Evolutionary conservation across 371 early-diverging fungal species (phyloP).

Genomic region (Lichtheimia ornata): DNA sequence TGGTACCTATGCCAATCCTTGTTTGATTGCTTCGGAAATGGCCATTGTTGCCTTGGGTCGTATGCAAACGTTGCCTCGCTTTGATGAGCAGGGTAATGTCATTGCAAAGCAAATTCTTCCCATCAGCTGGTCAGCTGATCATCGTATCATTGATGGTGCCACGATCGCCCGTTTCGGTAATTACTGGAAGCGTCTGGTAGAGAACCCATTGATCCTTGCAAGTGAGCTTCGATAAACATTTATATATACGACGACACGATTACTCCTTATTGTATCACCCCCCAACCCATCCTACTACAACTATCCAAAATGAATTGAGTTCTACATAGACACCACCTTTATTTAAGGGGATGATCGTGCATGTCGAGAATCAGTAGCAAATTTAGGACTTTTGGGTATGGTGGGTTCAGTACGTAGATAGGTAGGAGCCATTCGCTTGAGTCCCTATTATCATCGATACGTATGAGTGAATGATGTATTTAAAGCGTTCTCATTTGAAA

Average conservation of each 20-base stretch:
- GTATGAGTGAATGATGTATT: too few species aligned
- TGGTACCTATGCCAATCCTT: constrained; percentile 90
- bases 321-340: too few species aligned
- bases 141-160: constrained; percentile 97
- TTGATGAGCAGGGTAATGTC: constrained; percentile 61
- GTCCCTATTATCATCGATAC: too few species aligned
- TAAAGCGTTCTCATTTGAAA: too few species aligned
- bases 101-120: constrained; percentile 76
- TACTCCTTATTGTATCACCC: too few species aligned
- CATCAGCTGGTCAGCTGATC: constrained; percentile 95
- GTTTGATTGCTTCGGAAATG: constrained; percentile 83
- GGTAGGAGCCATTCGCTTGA: too few species aligned
- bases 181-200: constrained; percentile 84
- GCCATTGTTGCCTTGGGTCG: constrained; percentile 94
- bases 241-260: too few species aligned
- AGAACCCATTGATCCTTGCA: constrained; percentile 73
- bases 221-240: constrained; percentile 51
- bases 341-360: too few species aligned
- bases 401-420: constrained; percentile 5
- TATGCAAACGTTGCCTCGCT: constrained; percentile 84
- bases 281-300: too few species aligned
- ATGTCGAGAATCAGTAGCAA: constrained; percentile 2
- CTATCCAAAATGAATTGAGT: too few species aligned
- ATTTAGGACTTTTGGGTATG: constrained; percentile 8
- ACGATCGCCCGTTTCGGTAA: constrained; percentile 92